Conservation (phyloP, 78 protist species). For the Monocercomonoides exilis region DNA sequence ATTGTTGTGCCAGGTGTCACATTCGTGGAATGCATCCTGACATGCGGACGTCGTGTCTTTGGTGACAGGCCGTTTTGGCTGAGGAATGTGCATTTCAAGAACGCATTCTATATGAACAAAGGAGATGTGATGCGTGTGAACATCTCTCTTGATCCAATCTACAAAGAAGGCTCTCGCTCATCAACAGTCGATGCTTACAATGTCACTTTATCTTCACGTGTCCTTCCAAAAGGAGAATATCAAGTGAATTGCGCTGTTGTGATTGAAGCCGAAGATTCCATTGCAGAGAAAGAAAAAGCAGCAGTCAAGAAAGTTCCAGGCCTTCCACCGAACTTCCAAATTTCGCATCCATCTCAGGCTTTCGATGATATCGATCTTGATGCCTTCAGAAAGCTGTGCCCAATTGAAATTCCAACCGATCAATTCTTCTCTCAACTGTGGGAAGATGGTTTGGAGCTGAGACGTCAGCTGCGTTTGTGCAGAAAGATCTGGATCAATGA, state of each 20-base stretch:
- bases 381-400: background rate
- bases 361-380: background rate
- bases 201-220: background rate
- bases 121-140: background rate
- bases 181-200: background rate
- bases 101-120: conserved; percentile 4
- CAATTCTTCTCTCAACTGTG: background rate
- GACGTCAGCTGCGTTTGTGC: background rate
- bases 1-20: conserved; percentile 9
- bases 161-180: background rate
- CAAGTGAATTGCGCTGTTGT: background rate
- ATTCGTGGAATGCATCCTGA: background rate
- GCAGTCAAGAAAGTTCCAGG: background rate
- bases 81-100: background rate
- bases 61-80: background rate
- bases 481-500: conserved; percentile 1
- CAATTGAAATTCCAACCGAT: background rate
- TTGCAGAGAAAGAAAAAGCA: background rate
- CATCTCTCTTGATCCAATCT: background rate
- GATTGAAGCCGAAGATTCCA: background rate
- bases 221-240: background rate
- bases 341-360: background rate
- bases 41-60: background rate
- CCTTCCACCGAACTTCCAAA: background rate
- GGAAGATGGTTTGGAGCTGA: conserved; percentile 2